A percentile compares a stretch with the other conserved stretches of the same genome.
Conservation (phyloP, 169 alveolate species). For the Plasmodium inui region DNA sequence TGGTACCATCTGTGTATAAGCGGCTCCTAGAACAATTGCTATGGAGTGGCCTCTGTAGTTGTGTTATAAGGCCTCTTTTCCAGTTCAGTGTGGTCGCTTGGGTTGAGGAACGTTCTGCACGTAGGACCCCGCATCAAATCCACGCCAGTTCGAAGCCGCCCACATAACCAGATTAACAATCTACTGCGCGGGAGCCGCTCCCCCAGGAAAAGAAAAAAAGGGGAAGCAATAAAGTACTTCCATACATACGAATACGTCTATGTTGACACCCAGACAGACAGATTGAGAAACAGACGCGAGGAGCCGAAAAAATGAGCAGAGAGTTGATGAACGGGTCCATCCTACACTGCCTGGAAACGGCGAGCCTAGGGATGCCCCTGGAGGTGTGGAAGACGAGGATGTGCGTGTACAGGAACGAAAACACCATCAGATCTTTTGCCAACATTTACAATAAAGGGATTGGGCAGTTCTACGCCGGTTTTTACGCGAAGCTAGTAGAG, state of each 20-base stretch:
- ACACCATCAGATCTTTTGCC: slow-evolving; percentile 77
- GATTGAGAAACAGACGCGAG: neutral
- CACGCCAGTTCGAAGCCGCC: neutral
- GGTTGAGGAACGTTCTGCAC: neutral
- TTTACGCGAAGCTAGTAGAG: slow-evolving; percentile 80
- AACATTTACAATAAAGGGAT: slow-evolving; percentile 77
- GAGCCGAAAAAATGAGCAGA: slow-evolving; percentile 21
- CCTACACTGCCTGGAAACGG: slow-evolving; percentile 84
- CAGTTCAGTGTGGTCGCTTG: neutral
- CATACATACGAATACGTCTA: neutral
- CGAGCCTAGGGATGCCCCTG: slow-evolving; percentile 86
- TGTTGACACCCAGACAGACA: neutral
- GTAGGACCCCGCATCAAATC: neutral
- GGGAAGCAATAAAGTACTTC: neutral
- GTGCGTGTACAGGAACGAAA: slow-evolving; percentile 83
- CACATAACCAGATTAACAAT: neutral
- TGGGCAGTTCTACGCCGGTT: slow-evolving; percentile 83
- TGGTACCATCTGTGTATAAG: neutral
- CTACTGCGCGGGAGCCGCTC: neutral
- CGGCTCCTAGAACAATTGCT: neutral
- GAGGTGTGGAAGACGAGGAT: slow-evolving; percentile 88
- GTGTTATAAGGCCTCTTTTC: neutral
- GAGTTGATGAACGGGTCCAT: slow-evolving; percentile 78
- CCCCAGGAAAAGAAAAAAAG: no score
- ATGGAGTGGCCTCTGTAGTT: neutral